phyloP scores from a whole-genome alignment of 2,329 filamentous ascomycete species.

The Aspergillus sp. region DNA sequence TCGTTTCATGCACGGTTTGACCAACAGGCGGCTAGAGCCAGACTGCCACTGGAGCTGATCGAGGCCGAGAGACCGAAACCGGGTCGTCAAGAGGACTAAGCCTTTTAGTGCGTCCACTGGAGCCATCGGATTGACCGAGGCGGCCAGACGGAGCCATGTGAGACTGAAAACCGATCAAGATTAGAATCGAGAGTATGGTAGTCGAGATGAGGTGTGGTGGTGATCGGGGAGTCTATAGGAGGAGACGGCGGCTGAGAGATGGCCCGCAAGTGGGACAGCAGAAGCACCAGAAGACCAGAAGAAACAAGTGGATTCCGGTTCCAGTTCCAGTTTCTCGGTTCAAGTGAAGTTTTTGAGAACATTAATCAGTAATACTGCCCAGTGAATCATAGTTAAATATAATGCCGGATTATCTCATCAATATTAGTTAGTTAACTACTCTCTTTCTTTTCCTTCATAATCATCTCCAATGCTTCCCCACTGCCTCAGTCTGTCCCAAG shows the following conservation, averaged over 20 bases:
- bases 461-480: conserved; percentile 1
- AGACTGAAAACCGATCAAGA: no score
- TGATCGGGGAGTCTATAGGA: neutral
- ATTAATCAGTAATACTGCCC: no score
- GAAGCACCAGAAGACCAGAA: neutral
- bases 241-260: neutral
- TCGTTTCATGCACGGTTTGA: neutral
- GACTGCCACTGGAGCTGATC: neutral
- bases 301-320: neutral
- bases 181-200: neutral
- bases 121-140: neutral
- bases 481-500: neutral
- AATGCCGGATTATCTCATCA: neutral
- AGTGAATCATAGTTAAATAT: no score
- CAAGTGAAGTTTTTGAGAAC: neutral
- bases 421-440: neutral
- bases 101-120: conserved; percentile 4
- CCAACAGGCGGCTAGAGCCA: neutral
- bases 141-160: no score
- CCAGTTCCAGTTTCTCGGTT: neutral
- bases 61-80: conserved; percentile 1
- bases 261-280: conserved; percentile 1
- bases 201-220: neutral
- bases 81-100: conserved; percentile 6
- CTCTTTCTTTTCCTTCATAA: neutral